These are phyloP conservation scores for Beta lomatogona DNA, from an alignment of 179 eudicot genomes.

Conservation along the genomic window DNA sequence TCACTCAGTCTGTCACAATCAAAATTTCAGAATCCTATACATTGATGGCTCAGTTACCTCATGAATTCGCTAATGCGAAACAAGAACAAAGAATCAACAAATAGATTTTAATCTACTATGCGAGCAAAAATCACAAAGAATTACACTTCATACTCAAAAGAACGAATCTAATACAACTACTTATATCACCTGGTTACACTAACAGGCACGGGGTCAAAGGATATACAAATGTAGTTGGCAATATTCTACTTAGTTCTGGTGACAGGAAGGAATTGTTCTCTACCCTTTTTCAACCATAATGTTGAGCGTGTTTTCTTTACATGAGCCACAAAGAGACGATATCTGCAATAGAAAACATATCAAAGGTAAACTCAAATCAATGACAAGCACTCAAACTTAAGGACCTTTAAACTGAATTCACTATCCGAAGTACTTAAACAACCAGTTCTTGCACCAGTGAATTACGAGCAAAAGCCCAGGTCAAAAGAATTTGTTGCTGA, in stretches of 20 bases:
- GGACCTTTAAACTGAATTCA: neutral
- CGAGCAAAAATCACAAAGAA: neutral
- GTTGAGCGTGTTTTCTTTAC: slow-evolving; percentile 79
- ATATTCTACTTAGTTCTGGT: slow-evolving; percentile 35
- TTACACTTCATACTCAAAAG: neutral
- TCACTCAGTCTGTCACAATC: too few species aligned
- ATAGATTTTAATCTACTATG: neutral
- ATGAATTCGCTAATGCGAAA: neutral
- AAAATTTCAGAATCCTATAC: neutral
- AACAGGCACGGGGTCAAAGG: neutral
- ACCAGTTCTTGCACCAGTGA: neutral
- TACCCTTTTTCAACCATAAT: slow-evolving; percentile 56
- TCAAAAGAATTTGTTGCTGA: neutral
- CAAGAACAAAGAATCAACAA: neutral
- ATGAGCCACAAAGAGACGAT: slow-evolving; percentile 62
- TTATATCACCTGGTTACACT: neutral
- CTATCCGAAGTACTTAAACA: neutral
- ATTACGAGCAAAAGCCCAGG: neutral
- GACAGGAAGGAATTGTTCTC: slow-evolving; percentile 42
- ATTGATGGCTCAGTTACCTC: neutral
- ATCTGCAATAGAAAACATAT: slow-evolving; percentile 43
- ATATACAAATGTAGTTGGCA: neutral
- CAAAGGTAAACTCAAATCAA: neutral
- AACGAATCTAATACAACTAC: neutral
- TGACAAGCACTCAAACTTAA: neutral